These are phyloP conservation scores for Larix sibirica DNA, from an alignment of 83 land plant genomes.

Conservation along the genomic window DNA sequence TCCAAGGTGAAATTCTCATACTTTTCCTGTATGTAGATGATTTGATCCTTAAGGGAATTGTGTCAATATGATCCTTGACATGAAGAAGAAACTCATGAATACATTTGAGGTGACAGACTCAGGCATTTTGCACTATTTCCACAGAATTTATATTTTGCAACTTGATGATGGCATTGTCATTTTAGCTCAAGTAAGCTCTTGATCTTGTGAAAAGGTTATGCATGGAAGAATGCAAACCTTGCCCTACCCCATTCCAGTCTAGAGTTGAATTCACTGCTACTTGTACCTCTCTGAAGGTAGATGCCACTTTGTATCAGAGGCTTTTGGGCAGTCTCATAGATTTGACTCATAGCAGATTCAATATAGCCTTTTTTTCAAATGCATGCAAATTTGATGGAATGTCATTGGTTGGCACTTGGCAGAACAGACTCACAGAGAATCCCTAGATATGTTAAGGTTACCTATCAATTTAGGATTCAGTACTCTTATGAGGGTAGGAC, in stretches of 20 bases:
- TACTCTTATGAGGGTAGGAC: neutral
- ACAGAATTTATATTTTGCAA: neutral
- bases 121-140: neutral
- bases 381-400: neutral
- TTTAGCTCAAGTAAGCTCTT: neutral
- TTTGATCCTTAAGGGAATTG: neutral
- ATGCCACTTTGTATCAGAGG: neutral
- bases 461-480: neutral
- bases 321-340: neutral
- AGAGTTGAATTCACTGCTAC: neutral
- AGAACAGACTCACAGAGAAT: neutral
- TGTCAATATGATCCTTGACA: neutral
- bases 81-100: neutral
- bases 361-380: neutral
- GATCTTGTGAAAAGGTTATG: neutral
- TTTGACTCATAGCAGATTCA: neutral
- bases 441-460: neutral
- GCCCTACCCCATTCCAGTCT: neutral
- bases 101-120: neutral
- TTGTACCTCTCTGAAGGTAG: neutral
- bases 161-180: neutral
- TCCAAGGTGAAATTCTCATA: no score
- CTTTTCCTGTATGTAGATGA: neutral
- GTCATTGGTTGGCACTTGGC: neutral
- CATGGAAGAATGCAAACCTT: neutral